Evolutionary conservation across 1,284 basidiomycete species (phyloP).

Genomic region (Cystobasidium sp.): DNA sequence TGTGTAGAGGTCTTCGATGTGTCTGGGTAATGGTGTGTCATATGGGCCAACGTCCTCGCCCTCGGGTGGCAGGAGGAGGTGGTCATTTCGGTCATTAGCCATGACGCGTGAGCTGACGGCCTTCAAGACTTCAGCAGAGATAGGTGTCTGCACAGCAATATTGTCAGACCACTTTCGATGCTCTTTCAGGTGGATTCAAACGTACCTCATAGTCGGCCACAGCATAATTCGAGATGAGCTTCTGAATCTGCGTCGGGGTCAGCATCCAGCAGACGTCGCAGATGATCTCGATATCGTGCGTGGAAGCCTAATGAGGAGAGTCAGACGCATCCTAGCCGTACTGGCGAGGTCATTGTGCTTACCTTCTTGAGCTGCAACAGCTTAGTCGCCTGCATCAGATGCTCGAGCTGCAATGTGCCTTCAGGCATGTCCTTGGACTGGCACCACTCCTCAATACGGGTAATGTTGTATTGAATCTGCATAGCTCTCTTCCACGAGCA

Average conservation of each 20-base stretch:
- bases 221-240: constrained; percentile 97
- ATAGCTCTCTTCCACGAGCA: constrained; percentile 99
- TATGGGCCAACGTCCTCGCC: constrained; percentile 93
- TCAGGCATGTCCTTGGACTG: constrained; percentile 87
- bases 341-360: constrained; percentile 49
- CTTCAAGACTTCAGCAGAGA: constrained; percentile 91
- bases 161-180: background rate
- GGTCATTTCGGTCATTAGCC: constrained; percentile 92
- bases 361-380: constrained; percentile 98
- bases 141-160: constrained; percentile 72
- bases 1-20: constrained; percentile 63
- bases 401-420: constrained; percentile 94
- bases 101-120: constrained; percentile 94
- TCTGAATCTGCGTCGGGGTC: constrained; percentile 98
- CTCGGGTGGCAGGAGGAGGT: constrained; percentile 88
- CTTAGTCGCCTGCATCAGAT: constrained; percentile 99
- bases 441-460: constrained; percentile 75
- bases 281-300: constrained; percentile 95
- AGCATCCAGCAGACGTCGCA: constrained; percentile 99
- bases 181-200: background rate
- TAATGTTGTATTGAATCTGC: constrained; percentile 89
- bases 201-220: constrained; percentile 94
- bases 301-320: constrained; percentile 72
- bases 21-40: constrained; percentile 81
- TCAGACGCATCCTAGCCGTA: background rate